These are phyloP conservation scores for Magnusiomyces tetraspermus DNA, from an alignment of 1,139 yeast species.

Conservation along the genomic window DNA sequence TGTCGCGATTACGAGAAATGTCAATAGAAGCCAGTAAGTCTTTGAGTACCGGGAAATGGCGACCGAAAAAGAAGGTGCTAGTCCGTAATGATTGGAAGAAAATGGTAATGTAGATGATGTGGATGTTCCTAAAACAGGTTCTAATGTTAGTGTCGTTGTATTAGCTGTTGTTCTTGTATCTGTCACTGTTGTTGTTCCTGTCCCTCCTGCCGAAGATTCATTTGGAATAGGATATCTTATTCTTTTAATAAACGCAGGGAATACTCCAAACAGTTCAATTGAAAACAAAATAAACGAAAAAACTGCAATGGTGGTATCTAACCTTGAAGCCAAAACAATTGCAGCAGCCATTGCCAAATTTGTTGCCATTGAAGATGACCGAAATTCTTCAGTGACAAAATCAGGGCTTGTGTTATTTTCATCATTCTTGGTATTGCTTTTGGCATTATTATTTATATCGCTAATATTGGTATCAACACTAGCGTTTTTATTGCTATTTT, in stretches of 20 bases:
- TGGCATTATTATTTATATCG: not conserved
- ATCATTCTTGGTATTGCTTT: slow-evolving; percentile 2
- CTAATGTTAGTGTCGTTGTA: too few species aligned
- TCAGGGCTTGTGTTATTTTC: not conserved
- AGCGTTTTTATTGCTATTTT: not conserved
- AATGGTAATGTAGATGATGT: slow-evolving; percentile 31
- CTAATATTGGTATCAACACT: not conserved
- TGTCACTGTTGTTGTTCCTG: too few species aligned
- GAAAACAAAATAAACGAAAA: slow-evolving; percentile 73
- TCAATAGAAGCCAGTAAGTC: slow-evolving; percentile 23
- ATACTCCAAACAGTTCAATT: slow-evolving; percentile 59
- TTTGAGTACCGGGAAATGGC: slow-evolving; percentile 10
- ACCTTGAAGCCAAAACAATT: slow-evolving; percentile 79
- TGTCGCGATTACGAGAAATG: slow-evolving; percentile 21
- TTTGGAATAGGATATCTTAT: slow-evolving; percentile 32
- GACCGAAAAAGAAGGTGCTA: slow-evolving; percentile 2
- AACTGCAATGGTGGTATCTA: slow-evolving; percentile 62
- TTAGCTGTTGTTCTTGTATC: too few species aligned
- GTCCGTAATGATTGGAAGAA: too few species aligned
- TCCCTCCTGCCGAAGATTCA: not conserved
- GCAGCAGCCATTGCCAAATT: slow-evolving; percentile 80
- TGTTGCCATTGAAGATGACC: slow-evolving; percentile 59
- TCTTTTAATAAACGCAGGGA: slow-evolving; percentile 62
- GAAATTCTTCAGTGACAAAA: slow-evolving; percentile 19
- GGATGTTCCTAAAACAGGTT: too few species aligned